Evolutionary conservation across 352 stramenopile genomes (phyloP).

Genomic region (Elongisporangium undulatum): DNA sequence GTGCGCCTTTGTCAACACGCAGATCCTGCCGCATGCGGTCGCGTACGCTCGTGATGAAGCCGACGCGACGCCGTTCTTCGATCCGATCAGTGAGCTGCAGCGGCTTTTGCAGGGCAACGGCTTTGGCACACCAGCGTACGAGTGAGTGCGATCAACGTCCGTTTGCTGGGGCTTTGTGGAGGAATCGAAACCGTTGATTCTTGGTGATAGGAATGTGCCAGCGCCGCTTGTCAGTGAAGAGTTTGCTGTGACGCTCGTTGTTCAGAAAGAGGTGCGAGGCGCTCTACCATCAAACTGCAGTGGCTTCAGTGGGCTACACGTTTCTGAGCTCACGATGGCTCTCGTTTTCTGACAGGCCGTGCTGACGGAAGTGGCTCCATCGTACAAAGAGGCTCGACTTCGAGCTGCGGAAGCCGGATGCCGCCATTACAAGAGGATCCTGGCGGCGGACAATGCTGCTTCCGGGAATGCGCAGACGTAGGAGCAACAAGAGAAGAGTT

Average conservation of each 20-base stretch:
- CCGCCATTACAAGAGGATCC: slow-evolving; percentile 32
- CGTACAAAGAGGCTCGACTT: slow-evolving; percentile 57
- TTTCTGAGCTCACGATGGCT: too few species aligned
- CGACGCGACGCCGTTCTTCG: slow-evolving; percentile 32
- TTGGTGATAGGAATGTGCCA: slow-evolving; percentile 3
- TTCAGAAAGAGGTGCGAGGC: neutral
- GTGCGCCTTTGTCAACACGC: slow-evolving; percentile 58
- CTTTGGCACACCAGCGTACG: slow-evolving; percentile 59
- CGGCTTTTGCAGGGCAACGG: slow-evolving; percentile 59
- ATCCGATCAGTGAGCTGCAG: slow-evolving; percentile 64
- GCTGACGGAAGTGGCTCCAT: slow-evolving; percentile 35
- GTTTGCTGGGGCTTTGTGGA: too few species aligned
- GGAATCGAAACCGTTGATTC: too few species aligned
- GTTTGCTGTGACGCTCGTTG: neutral
- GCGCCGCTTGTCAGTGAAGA: slow-evolving; percentile 1
- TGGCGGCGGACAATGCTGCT: slow-evolving; percentile 3
- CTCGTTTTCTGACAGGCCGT: slow-evolving; percentile 20
- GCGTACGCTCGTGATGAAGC: slow-evolving; percentile 28
- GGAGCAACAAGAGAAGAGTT: neutral
- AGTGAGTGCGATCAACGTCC: slow-evolving; percentile 31
- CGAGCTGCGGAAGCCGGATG: slow-evolving; percentile 51
- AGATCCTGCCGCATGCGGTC: slow-evolving; percentile 57
- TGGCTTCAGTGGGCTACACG: too few species aligned
- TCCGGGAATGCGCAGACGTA: neutral
- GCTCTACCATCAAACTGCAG: neutral